A percentile compares a stretch with the other conserved stretches of the same genome.
These are phyloP conservation scores for Backusella liffmaniae DNA, from an alignment of 192 early-diverging fungal genomes.

Conservation along the genomic window DNA sequence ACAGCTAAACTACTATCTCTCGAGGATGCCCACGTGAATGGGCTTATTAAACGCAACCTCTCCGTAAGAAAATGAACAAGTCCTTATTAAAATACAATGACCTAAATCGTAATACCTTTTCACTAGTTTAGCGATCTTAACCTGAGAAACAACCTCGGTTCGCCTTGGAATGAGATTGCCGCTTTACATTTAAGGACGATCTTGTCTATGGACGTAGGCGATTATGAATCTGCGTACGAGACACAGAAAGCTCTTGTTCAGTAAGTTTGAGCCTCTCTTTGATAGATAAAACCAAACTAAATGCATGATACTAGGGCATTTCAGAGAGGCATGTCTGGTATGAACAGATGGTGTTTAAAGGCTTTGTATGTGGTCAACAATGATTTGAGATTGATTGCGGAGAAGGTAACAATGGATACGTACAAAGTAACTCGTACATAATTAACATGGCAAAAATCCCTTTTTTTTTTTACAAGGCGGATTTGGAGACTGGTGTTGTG, in stretches of 20 bases:
- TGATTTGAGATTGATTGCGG: conserved; percentile 54
- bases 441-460: neutral
- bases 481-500: conserved; percentile 37
- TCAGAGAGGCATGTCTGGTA: conserved; percentile 42
- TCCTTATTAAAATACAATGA: neutral
- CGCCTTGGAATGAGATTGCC: conserved; percentile 51
- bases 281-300: neutral
- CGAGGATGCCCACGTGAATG: conserved; percentile 13
- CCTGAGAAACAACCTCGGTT: conserved; percentile 15
- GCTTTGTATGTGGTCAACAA: conserved; percentile 58
- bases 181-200: conserved; percentile 40
- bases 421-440: neutral
- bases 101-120: neutral
- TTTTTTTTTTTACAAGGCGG: conserved; percentile 40
- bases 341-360: conserved; percentile 60
- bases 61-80: neutral
- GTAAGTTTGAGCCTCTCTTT: conserved; percentile 32
- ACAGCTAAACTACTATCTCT: conserved; percentile 5
- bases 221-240: conserved; percentile 42
- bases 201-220: conserved; percentile 17
- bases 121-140: conserved; percentile 20
- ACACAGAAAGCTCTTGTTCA: conserved; percentile 43
- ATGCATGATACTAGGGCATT: conserved; percentile 43
- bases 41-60: conserved; percentile 8
- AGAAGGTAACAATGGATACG: conserved; percentile 34